phyloP scores from a whole-genome alignment of 2,329 filamentous ascomycete genomes.

The Arthrobotrys iridis region DNA sequence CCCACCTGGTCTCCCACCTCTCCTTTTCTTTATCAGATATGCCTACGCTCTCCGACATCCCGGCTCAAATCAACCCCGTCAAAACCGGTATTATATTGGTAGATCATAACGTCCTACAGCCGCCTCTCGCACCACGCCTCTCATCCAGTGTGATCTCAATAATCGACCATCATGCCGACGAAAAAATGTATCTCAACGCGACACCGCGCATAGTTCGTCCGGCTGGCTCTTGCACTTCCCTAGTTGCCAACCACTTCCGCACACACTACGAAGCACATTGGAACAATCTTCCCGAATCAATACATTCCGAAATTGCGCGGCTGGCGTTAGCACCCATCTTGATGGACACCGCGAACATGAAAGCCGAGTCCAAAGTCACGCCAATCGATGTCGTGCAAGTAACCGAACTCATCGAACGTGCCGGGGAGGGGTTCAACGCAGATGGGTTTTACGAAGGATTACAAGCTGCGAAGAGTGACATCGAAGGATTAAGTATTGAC shows the following conservation, averaged over 20 bases:
- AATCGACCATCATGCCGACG: conserved; percentile 83
- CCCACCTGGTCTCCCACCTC: conserved; percentile 69
- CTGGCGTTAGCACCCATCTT: conserved; percentile 76
- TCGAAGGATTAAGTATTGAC: conserved; percentile 69
- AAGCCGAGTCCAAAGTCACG: conserved; percentile 70
- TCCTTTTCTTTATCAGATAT: conserved; percentile 71
- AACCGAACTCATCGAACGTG: conserved; percentile 51
- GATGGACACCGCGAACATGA: conserved; percentile 76
- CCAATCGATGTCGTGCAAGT: conserved; percentile 66
- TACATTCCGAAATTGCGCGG: conserved; percentile 69
- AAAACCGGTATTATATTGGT: conserved; percentile 66
- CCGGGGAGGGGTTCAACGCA: conserved; percentile 65
- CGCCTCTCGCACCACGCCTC: conserved; percentile 18
- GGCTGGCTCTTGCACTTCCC: conserved; percentile 77
- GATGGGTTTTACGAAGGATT: conserved; percentile 66
- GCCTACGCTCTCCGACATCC: conserved; percentile 72
- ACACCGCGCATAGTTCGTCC: conserved; percentile 72
- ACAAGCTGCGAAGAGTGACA: conserved; percentile 71
- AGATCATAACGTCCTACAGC: conserved; percentile 76
- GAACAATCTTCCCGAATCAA: conserved; percentile 57
- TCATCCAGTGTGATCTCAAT: conserved; percentile 71
- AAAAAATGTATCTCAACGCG: conserved; percentile 62
- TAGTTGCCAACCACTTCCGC: conserved; percentile 72
- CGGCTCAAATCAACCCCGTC: conserved; percentile 66
- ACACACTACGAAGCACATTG: conserved; percentile 65